A percentile compares a stretch with the other conserved stretches of the same genome.
Evolutionary conservation across 2,329 filamentous ascomycete species (phyloP).

Genomic region (Celoporthe dispersa): DNA sequence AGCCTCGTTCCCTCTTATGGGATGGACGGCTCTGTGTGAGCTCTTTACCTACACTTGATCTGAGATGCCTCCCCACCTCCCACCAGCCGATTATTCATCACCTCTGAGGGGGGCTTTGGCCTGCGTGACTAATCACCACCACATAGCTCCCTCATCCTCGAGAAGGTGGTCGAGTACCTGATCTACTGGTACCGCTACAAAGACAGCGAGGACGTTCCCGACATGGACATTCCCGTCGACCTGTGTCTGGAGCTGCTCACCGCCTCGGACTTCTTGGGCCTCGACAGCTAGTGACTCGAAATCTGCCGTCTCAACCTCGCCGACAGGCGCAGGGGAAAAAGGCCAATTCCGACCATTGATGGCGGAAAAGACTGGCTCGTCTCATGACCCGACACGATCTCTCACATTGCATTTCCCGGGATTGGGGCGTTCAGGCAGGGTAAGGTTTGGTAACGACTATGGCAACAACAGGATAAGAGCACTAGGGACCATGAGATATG

Average conservation of each 20-base stretch:
- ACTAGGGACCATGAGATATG: constrained; percentile 20
- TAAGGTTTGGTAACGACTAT: constrained; percentile 7
- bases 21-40: constrained; percentile 52
- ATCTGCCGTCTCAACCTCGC: constrained; percentile 19
- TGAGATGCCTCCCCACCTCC: constrained; percentile 43
- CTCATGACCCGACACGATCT: constrained; percentile 7
- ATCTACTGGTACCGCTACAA: constrained; percentile 80
- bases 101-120: background rate
- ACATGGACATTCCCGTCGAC: constrained; percentile 81
- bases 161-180: constrained; percentile 83
- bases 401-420: background rate
- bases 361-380: constrained; percentile 20
- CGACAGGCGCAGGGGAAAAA: background rate
- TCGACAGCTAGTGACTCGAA: constrained; percentile 58
- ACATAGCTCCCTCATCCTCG: constrained; percentile 70
- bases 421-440: constrained; percentile 18
- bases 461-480: constrained; percentile 4
- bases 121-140: constrained; percentile 31
- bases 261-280: constrained; percentile 75
- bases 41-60: constrained; percentile 66
- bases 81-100: constrained; percentile 7
- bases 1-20: constrained; percentile 39
- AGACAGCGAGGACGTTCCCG: constrained; percentile 72
- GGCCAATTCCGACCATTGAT: constrained; percentile 29
- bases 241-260: constrained; percentile 77